phyloP scores from a whole-genome alignment of 129 eudicot genomes.

The Artemisia tridentata region DNA sequence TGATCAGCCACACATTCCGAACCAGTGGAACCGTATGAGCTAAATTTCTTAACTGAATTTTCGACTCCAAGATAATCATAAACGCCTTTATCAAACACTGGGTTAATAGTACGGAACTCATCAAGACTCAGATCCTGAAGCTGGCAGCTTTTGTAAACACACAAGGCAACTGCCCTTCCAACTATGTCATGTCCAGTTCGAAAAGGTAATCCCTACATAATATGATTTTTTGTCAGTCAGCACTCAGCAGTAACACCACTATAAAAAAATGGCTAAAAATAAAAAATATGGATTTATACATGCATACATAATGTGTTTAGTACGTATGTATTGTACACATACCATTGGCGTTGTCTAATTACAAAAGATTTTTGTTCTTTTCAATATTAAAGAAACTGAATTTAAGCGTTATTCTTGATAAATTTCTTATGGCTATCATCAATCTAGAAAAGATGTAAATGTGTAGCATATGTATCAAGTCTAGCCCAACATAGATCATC shows the following conservation, averaged over 20 bases:
- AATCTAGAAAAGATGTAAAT: too few relatives aligned
- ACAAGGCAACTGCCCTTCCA: conserved; percentile 88
- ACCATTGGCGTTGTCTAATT: too few relatives aligned
- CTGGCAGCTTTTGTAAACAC: conserved; percentile 65
- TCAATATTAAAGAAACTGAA: too few relatives aligned
- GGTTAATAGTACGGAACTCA: conserved; percentile 53
- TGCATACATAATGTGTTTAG: neutral
- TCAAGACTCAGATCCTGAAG: conserved; percentile 73
- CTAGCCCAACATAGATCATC: too few relatives aligned
- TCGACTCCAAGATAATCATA: conserved; percentile 90
- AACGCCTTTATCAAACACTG: conserved; percentile 61
- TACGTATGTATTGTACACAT: too few relatives aligned
- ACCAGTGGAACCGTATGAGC: conserved; percentile 96
- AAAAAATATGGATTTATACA: neutral
- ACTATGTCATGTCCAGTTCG: conserved; percentile 93
- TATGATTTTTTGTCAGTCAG: neutral
- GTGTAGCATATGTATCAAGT: too few relatives aligned
- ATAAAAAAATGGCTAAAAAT: neutral
- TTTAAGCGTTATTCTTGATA: too few relatives aligned
- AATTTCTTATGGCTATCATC: too few relatives aligned
- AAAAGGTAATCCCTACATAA: conserved; percentile 74
- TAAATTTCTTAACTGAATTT: conserved; percentile 79
- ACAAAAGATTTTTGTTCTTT: too few relatives aligned
- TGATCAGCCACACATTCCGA: conserved; percentile 88
- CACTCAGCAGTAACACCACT: neutral